Percentiles rank a stretch among this genome's conserved stretches.
Conservation (phyloP, 1,284 basidiomycete species). For the Quambalaria eucalypti region DNA sequence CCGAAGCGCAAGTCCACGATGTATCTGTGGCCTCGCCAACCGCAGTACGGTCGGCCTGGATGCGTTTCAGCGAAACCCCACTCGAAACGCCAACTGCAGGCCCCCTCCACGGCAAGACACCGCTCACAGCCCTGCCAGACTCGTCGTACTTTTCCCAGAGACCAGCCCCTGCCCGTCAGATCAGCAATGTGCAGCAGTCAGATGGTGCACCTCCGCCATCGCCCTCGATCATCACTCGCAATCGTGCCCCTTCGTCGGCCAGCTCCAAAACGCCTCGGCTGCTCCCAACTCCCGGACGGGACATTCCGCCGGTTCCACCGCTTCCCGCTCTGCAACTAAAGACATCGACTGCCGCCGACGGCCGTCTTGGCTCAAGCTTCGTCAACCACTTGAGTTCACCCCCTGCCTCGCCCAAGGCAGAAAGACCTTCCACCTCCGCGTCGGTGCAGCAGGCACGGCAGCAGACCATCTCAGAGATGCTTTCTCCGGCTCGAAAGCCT, state of each 20-base stretch:
- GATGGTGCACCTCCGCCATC: slow-evolving; percentile 35
- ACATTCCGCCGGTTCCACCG: slow-evolving; percentile 10
- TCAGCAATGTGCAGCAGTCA: slow-evolving; percentile 9
- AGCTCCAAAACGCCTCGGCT: slow-evolving; percentile 17
- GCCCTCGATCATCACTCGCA: slow-evolving; percentile 37
- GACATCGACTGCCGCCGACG: not conserved
- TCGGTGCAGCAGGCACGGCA: not conserved
- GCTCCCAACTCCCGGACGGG: slow-evolving; percentile 11
- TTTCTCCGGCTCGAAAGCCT: too few species aligned
- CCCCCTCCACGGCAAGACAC: slow-evolving; percentile 7
- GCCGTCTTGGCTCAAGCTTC: not conserved
- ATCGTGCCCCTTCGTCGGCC: slow-evolving; percentile 30
- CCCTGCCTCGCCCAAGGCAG: not conserved
- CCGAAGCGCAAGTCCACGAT: not conserved
- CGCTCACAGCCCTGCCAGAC: slow-evolving; percentile 10
- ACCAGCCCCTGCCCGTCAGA: slow-evolving; percentile 7
- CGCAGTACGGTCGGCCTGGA: slow-evolving; percentile 23
- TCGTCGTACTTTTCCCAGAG: slow-evolving; percentile 30
- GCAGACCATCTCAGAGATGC: too few species aligned
- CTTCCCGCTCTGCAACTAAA: slow-evolving; percentile 7
- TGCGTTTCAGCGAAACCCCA: slow-evolving; percentile 28
- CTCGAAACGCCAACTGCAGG: slow-evolving; percentile 23
- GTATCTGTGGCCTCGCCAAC: not conserved
- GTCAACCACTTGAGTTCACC: too few species aligned
- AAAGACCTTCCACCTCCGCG: slow-evolving; percentile 2